Evolutionary conservation across 768 basidiomycete species (phyloP), one percentile per base, ranked within the genome.

Genomic region (Suillus lakei): DNA sequence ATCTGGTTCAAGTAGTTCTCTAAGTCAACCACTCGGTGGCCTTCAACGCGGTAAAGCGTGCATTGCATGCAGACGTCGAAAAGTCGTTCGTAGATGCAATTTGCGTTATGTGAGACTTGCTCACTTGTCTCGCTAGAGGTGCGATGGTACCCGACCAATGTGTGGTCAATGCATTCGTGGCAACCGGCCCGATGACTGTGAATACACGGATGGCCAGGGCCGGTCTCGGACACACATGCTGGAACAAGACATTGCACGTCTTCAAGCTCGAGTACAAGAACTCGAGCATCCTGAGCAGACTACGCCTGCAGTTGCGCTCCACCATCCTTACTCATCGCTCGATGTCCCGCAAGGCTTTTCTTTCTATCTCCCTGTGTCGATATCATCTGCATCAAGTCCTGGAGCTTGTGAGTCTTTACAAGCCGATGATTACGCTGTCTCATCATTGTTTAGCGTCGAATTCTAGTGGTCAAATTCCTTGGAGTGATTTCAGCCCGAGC

Each of bases 101-200:
- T 1, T 3, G 12, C 0, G 1, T 41, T 28, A 41, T 28, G 36
- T 38, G 15, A 21, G 1, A 16, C 6, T 30, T 21, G 4, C 28
- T 39, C 36, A 36, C 36, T 32, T 46, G 41, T n/a, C 34, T 23
- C 16, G 15, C 21, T 64, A 89, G 90, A 87, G 86, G 80, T 92
- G 91, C 68, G 90, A 92, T 69, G 88, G 89, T 21, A 73, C 72
- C 4, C 85, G 86, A 64, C 90, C 90, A 2, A 77, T 84, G 12
- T 92, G 91, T 72, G 85, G 85, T 1, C 89, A 87, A 48, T 92
- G 91, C 77, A 74, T 78, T 28, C 77, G 81, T 9, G 84, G 86
- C 30, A 85, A 88, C 43, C 85, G 88, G 64, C 82, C 82, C 32
- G 89, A 89, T 61, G 88, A 88, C 36, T 92, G 91, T 73, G 90